Evolutionary conservation across 441 rosid species (phyloP), one percentile per base, ranked within the genome.

Genomic region (Jatropha multifida): DNA sequence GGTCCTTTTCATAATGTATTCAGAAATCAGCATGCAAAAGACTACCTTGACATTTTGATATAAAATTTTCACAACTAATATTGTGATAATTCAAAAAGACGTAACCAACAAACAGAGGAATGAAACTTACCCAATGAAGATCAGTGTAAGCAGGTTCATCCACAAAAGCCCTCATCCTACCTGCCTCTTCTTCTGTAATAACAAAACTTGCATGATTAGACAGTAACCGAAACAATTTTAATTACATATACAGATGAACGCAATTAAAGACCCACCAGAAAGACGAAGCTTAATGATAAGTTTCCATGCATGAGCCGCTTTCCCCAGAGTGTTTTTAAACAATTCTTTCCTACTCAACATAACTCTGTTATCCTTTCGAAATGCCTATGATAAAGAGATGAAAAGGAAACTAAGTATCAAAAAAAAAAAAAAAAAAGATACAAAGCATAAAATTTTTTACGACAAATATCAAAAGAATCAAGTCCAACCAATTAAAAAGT

Each of bases 281-380:
- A 95, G 96, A 72, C 89, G 90, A 79, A 93, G 98, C 83, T 95
- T 98, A 71, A 76, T 78, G 75, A 92, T 88, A 80, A 93, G 83
- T 77, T 87, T 95, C 92, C 92, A 95, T 1, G 97, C 98, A 84
- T 95, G 82, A 75, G 91, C 89, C n/a, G 91, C 87, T 85, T 95
- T 95, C 63, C 82, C 87, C 83, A 93, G 77, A 48, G 97, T 93
- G 74, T 86, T 92, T 72, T 90, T 93, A 81, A 93, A 93, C 85
- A 95, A 82, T n/a, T 90, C 99, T 82, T 93, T 93, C 91, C 99
- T 89, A 74, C 83, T 75, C 64, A 93, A 77, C 88, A 82, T 68
- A 79, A 75, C 74, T 80, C 97, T 85, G 76, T 90, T 80, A 80
- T 94, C 97, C 81, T 95, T 95, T 70, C 76, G 78, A 73, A 95